Conservation (phyloP, 345 rosid species). For the Hibiscus syriacus region DNA sequence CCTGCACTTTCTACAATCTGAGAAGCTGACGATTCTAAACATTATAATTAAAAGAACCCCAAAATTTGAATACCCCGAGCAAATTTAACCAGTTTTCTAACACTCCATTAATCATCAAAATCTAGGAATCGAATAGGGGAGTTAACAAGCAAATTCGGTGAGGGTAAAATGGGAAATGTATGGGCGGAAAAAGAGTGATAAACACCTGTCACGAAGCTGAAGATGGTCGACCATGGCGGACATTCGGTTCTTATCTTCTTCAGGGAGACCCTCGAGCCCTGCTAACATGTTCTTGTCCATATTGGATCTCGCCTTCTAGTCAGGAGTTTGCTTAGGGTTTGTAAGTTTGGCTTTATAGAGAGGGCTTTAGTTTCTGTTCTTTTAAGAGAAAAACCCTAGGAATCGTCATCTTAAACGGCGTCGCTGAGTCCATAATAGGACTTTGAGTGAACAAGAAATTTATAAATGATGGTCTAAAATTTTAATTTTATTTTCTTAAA, state of each 20-base stretch:
- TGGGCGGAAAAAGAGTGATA: background rate
- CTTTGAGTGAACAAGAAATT: too few species aligned
- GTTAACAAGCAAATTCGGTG: too few species aligned
- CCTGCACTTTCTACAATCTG: background rate
- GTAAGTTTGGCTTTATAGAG: background rate
- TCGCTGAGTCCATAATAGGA: background rate
- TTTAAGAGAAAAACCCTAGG: background rate
- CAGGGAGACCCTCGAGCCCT: conserved; percentile 72
- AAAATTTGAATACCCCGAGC: background rate
- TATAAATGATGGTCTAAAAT: too few species aligned
- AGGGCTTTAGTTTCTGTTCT: background rate
- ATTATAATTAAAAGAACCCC: background rate
- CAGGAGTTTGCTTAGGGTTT: background rate
- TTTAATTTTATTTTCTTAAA: too few species aligned
- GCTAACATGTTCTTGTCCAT: conserved; percentile 86
- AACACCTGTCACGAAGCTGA: conserved; percentile 79
- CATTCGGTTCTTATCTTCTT: conserved; percentile 70
- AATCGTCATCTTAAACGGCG: background rate
- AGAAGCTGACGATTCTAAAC: conserved; percentile 8
- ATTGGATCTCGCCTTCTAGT: background rate
- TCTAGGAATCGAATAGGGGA: too few species aligned
- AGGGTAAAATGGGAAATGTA: background rate
- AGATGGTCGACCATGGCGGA: conserved; percentile 78
- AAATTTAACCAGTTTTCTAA: background rate
- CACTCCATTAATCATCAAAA: background rate